phyloP scores from a whole-genome alignment of 345 rosid genomes.

The Heritiera littoralis region DNA sequence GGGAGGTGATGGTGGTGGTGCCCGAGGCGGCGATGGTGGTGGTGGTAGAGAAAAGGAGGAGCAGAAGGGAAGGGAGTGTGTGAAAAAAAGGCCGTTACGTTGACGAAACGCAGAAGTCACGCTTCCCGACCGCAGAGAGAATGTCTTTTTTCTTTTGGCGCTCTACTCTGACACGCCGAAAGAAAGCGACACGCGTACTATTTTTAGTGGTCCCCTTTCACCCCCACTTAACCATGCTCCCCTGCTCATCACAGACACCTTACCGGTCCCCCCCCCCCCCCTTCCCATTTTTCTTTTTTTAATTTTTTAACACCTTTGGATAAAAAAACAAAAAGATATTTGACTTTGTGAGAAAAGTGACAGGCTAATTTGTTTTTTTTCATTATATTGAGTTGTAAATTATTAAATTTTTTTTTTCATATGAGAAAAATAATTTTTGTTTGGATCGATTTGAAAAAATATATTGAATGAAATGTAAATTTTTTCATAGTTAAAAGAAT shows the following conservation, averaged over 20 bases:
- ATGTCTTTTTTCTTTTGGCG: background rate
- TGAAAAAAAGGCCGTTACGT: constrained; percentile 27
- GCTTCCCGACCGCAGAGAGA: constrained; percentile 16
- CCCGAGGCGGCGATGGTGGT: too few relatives aligned
- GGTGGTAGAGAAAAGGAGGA: too few relatives aligned
- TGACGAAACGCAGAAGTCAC: constrained; percentile 33
- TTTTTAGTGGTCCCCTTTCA: background rate
- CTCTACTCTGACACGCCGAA: constrained; percentile 17
- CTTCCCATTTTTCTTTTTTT: background rate
- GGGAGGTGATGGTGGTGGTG: constrained; percentile 12
- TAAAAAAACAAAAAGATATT: too few relatives aligned
- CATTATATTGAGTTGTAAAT: too few relatives aligned
- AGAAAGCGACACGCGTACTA: constrained; percentile 16
- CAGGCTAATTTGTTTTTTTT: too few relatives aligned
- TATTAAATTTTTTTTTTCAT: too few relatives aligned
- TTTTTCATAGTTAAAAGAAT: too few relatives aligned
- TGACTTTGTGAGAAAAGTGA: too few relatives aligned
- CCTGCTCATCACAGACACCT: background rate
- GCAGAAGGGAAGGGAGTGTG: background rate
- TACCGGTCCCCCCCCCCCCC: background rate
- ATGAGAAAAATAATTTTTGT: too few relatives aligned
- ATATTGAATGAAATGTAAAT: too few relatives aligned
- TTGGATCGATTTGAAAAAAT: too few relatives aligned
- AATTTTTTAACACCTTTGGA: too few relatives aligned
- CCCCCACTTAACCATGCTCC: background rate